Evolutionary conservation across 805 yeast species (phyloP).

Genomic region (Metschnikowia similis): DNA sequence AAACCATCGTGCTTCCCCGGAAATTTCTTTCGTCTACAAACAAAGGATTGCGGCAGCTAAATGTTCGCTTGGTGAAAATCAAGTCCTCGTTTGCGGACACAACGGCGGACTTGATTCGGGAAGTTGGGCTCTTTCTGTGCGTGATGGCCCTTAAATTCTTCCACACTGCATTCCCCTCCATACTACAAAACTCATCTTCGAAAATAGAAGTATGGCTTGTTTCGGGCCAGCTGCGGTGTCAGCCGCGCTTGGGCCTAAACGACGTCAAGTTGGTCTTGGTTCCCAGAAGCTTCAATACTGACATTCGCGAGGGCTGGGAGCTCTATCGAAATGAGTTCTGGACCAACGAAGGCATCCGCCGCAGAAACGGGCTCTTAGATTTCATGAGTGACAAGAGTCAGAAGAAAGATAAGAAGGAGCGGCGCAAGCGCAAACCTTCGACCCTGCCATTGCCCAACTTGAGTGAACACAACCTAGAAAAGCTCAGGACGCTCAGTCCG

Average conservation of each 20-base stretch:
- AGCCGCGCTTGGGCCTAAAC: constrained; percentile 61
- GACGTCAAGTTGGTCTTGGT: constrained; percentile 79
- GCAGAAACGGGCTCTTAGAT: constrained; percentile 38
- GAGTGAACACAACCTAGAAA: constrained; percentile 9
- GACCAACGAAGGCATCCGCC: constrained; percentile 73
- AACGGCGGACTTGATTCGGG: constrained; percentile 34
- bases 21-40: constrained; percentile 77
- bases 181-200: constrained; percentile 27
- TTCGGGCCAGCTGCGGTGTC: constrained; percentile 42
- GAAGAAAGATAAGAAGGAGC: constrained; percentile 37
- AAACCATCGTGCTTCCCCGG: constrained; percentile 80
- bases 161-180: constrained; percentile 34
- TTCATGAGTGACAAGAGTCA: constrained; percentile 18
- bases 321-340: constrained; percentile 89
- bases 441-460: constrained; percentile 6
- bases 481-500: neutral
- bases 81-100: constrained; percentile 32
- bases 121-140: constrained; percentile 29
- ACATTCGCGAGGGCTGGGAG: constrained; percentile 92
- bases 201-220: constrained; percentile 37
- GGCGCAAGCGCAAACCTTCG: constrained; percentile 22
- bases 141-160: constrained; percentile 26
- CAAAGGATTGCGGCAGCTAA: constrained; percentile 81
- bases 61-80: constrained; percentile 70
- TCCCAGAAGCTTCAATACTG: constrained; percentile 77